Conservation (phyloP, 345 rosid genomes). For the Gynandropsis gynandra region DNA sequence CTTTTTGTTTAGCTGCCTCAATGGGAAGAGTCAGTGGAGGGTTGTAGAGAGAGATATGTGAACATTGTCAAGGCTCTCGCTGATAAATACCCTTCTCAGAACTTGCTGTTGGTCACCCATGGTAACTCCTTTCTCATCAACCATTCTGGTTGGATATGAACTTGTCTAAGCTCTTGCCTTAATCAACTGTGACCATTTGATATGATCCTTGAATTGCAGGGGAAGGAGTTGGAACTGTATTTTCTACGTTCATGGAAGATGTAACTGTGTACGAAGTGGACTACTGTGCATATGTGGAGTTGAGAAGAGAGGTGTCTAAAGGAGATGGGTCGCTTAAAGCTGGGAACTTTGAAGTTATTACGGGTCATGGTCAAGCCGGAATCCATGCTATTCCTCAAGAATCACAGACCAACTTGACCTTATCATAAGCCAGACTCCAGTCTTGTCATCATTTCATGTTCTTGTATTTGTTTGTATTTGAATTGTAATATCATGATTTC, state of each 20-base stretch:
- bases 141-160: not conserved
- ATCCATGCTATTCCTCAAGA: conserved; percentile 23
- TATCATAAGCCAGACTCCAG: conserved; percentile 19
- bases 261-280: conserved; percentile 50
- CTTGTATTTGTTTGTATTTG: conserved; percentile 18
- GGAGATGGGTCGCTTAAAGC: conserved; percentile 27
- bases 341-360: conserved; percentile 47
- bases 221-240: conserved; percentile 78
- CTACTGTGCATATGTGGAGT: conserved; percentile 59
- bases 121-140: conserved; percentile 44
- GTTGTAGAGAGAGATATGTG: conserved; percentile 48
- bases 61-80: conserved; percentile 54
- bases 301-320: conserved; percentile 39
- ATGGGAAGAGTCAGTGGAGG: conserved; percentile 54
- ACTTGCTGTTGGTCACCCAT: conserved; percentile 75
- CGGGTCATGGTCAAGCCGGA: conserved; percentile 38
- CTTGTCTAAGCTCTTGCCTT: not conserved
- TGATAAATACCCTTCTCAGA: conserved; percentile 66
- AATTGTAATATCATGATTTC: conserved; percentile 6
- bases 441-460: conserved; percentile 18
- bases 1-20: conserved; percentile 49
- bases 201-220: conserved; percentile 34
- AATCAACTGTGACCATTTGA: not conserved
- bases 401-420: conserved; percentile 19
- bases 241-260: conserved; percentile 49